A percentile compares a stretch with the other conserved stretches of the same genome.
Conservation (phyloP, 2,329 filamentous ascomycete genomes). For the Ampelomyces quisqualis region DNA sequence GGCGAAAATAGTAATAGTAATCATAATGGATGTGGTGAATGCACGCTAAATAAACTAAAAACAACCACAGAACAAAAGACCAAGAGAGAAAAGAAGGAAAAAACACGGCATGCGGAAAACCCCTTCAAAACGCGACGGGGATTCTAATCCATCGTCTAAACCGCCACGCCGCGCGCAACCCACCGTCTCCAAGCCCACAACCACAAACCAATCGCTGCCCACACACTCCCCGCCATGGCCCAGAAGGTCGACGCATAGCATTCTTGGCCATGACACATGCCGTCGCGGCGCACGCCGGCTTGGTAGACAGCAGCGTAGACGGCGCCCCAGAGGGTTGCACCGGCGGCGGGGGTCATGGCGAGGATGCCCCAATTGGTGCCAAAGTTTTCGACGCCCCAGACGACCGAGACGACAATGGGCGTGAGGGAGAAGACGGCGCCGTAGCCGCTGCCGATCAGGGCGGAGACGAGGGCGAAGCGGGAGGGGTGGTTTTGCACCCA, state of each 20-base stretch:
- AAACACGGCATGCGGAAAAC: too few relatives aligned
- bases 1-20: too few relatives aligned
- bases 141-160: too few relatives aligned
- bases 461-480: conserved; percentile 83
- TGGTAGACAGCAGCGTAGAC: conserved; percentile 85
- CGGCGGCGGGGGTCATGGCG: conserved; percentile 84
- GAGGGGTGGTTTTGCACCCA: conserved; percentile 70
- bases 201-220: conserved; percentile 80
- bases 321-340: conserved; percentile 85
- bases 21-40: too few relatives aligned
- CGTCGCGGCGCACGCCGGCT: conserved; percentile 55
- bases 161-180: too few relatives aligned
- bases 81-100: too few relatives aligned
- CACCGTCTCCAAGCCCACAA: too few relatives aligned
- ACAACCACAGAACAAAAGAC: too few relatives aligned
- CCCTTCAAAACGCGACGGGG: too few relatives aligned
- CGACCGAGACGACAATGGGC: conserved; percentile 91
- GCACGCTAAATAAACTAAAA: too few relatives aligned
- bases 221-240: conserved; percentile 84
- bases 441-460: conserved; percentile 85
- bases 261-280: conserved; percentile 45
- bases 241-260: too few relatives aligned
- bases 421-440: conserved; percentile 87
- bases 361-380: conserved; percentile 97
- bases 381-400: conserved; percentile 98